Conservation (phyloP, 495 filamentous ascomycete genomes). For the Lasiosphaeriaceae sp. region DNA sequence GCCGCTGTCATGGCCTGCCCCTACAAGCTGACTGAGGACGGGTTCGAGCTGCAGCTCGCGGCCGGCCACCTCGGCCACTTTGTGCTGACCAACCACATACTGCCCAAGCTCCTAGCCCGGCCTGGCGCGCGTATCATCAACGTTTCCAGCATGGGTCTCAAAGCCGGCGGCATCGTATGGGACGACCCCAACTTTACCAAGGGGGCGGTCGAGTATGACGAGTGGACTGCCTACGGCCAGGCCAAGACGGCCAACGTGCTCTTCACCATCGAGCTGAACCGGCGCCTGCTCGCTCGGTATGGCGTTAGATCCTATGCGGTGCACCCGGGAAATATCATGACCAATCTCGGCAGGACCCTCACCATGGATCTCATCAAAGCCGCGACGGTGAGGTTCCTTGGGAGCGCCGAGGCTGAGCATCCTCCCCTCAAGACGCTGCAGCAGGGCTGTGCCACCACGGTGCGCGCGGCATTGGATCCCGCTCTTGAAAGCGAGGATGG, state of each 20-base stretch:
- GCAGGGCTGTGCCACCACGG: conserved; percentile 37
- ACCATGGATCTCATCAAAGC: conserved; percentile 20
- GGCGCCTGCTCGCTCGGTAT: conserved; percentile 27
- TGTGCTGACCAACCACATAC: conserved; percentile 52
- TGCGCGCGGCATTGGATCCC: conserved; percentile 42
- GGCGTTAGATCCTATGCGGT: conserved; percentile 31
- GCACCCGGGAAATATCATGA: conserved; percentile 44
- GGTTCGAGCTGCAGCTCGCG: conserved; percentile 55
- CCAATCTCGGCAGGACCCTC: conserved; percentile 27
- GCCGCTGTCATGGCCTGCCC: conserved; percentile 60
- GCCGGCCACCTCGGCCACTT: conserved; percentile 59
- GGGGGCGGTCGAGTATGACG: conserved; percentile 32
- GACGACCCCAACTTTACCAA: conserved; percentile 48
- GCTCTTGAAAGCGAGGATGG: conserved; percentile 28
- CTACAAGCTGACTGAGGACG: conserved; percentile 40
- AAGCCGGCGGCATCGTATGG: conserved; percentile 40
- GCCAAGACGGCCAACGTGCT: conserved; percentile 58
- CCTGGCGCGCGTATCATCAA: conserved; percentile 30
- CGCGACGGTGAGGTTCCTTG: conserved; percentile 18
- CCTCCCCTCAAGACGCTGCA: conserved; percentile 30
- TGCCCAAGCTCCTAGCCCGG: conserved; percentile 38
- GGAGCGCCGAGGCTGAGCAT: not conserved
- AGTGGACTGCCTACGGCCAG: conserved; percentile 50
- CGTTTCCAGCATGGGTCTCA: conserved; percentile 40
- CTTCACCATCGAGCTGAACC: conserved; percentile 48